Evolutionary conservation across 2,329 filamentous ascomycete species (phyloP), one percentile per base, ranked within the genome.

Genomic region (Penicillium sp.): DNA sequence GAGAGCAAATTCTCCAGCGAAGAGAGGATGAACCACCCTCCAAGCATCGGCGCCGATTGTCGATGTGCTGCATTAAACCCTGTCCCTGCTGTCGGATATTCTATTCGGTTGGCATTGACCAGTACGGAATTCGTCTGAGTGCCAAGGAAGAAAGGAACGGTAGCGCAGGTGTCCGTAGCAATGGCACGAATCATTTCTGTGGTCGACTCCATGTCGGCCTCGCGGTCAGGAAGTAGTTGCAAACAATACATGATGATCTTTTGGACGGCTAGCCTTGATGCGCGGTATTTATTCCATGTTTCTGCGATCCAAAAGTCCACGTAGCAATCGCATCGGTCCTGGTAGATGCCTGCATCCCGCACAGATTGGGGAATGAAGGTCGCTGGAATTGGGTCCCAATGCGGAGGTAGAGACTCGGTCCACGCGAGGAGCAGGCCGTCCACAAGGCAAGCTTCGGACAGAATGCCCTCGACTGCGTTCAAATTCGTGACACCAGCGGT

Each of bases 271-370:
- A 74, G 69, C 9, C 71, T 66, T 13, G 69, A 72, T 29, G 72
- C 71, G n/a, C 72, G 71, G 51, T 70, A 72, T 4, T 63, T 68
- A 35, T 74, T 74, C 72, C 71, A 74, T 1, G 69, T 73, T 7
- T 65, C 61, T 7, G 71, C 69, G 3, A 71, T 69, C 71, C 71
- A 75, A 26, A 73, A 53, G 23, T 74, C 71, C 1, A 64, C 23
- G 56, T 75, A 75, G 62, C 71, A 74, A 61, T 75, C 72, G n/a
- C 71, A 73, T 7, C 69, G 66, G 56, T 65, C 61, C 1, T 61
- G 50, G 54, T 68, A 75, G 15, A 73, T 56, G 0, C 72, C 71
- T 5, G 70, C 68, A 1, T 67, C 56, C 1, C 66, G 71, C n/a
- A 74, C 67, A 2, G 71, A 70, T 26, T 66, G 60, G 0, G 71